Evolutionary conservation across 352 stramenopile genomes (phyloP), one percentile per base, ranked within the genome.

Genomic region (Phytophthora aleatoria): DNA sequence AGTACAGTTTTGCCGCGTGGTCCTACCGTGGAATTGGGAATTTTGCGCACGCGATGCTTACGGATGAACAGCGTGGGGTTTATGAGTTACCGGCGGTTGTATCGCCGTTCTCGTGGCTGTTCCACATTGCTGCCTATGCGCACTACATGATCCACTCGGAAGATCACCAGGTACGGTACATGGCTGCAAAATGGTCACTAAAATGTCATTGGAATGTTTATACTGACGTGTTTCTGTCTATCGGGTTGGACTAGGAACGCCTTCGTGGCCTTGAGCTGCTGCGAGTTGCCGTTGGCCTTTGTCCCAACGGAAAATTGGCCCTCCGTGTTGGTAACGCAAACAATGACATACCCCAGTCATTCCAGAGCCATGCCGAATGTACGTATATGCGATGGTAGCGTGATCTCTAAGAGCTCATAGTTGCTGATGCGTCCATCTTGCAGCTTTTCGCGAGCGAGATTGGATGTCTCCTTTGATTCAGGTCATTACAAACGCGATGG

Each of bases 401-500:
- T 20, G 39, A 48, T 50, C 9, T 27, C 15, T 38, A 20, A 36
- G 45, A 39, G 8, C 5, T 50, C 4, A 3, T 16, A 20, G 7
- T 59, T 24, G 30, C 39, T 57, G 12, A 62, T 28, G 28, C 13
- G 30, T 61, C 0, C 3, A 3, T 31, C n/a, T 38, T 20, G 5
- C 43, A 90, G 79, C 61, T 16, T 82, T 83, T 51, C 51, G 50
- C 5, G 35, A 62, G 0, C 61, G 73, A 30, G 79, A 90, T 52
- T 91, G 83, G 85, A 54, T 91, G 9, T 75, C 73, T 45, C 69
- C 77, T 9, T 56, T 91, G 12, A 64, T 90, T 16, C 76, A 93
- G 54, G 73, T 88, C 1, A 67, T 83, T 16, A 88, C 81, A 2
- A 91, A 88, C 20, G 73, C 76, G n/a, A 91, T 93, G 77, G 74